These are phyloP conservation scores for Populus ilicifolia DNA, from an alignment of 345 rosid genomes.

Conservation along the genomic window DNA sequence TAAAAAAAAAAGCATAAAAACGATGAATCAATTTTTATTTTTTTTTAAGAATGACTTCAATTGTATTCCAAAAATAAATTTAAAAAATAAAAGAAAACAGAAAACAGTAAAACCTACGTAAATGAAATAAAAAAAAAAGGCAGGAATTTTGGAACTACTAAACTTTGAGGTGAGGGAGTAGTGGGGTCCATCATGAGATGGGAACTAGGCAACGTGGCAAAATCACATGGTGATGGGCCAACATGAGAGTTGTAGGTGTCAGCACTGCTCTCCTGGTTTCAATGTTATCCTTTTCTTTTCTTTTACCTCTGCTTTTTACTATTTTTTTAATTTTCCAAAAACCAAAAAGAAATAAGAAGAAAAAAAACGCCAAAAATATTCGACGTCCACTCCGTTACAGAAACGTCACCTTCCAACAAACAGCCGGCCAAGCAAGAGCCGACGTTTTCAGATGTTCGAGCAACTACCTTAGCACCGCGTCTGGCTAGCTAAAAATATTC, in stretches of 20 bases:
- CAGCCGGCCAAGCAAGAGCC: neutral
- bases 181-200: constrained; percentile 18
- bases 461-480: neutral
- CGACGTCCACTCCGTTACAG: neutral
- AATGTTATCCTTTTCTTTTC: neutral
- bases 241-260: constrained; percentile 26
- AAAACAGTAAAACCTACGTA: too few species aligned
- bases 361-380: neutral
- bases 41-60: too few species aligned
- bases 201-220: constrained; percentile 38
- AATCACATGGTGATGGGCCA: constrained; percentile 36
- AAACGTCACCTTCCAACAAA: neutral
- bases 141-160: neutral
- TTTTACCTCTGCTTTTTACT: neutral
- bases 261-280: constrained; percentile 4
- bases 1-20: too few species aligned
- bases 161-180: neutral
- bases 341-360: neutral
- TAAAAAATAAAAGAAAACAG: too few species aligned
- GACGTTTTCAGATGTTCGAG: neutral
- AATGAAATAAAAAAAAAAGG: neutral
- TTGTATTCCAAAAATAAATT: too few species aligned
- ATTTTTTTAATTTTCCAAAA: neutral
- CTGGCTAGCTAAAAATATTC: too few species aligned
- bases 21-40: too few species aligned